Conservation (phyloP, 2,329 filamentous ascomycete species). For the Ophiocordyceps camponoti-saundersi region DNA sequence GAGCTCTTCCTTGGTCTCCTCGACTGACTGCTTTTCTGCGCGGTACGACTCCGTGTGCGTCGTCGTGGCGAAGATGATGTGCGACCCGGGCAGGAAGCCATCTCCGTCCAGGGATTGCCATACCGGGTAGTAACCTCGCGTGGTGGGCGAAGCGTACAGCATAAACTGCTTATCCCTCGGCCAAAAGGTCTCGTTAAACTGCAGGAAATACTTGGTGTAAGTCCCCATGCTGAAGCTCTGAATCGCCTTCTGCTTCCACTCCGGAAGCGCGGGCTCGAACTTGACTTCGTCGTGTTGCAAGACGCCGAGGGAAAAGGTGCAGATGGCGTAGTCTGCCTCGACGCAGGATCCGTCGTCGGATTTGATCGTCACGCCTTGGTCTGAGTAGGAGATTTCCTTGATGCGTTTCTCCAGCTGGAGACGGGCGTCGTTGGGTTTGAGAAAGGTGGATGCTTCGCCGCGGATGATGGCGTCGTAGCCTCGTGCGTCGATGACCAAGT, state of each 20-base stretch:
- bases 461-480: conserved; percentile 43
- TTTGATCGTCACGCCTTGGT: conserved; percentile 32
- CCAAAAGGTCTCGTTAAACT: conserved; percentile 55
- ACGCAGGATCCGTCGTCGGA: conserved; percentile 38
- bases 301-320: conserved; percentile 52
- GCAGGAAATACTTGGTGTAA: conserved; percentile 58
- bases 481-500: conserved; percentile 42
- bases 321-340: conserved; percentile 43
- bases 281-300: conserved; percentile 42
- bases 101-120: conserved; percentile 44
- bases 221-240: conserved; percentile 51
- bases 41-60: conserved; percentile 37
- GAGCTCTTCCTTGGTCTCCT: conserved; percentile 37
- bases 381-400: conserved; percentile 32
- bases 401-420: conserved; percentile 42
- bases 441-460: conserved; percentile 38
- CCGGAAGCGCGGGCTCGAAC: conserved; percentile 41
- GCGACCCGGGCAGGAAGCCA: conserved; percentile 41
- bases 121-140: conserved; percentile 31
- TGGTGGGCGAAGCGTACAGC: conserved; percentile 24
- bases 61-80: conserved; percentile 50
- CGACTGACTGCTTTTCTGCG: conserved; percentile 41
- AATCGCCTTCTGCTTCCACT: conserved; percentile 48
- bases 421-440: conserved; percentile 34
- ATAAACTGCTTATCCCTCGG: conserved; percentile 23